phyloP scores from a whole-genome alignment of 2,329 filamentous ascomycete species.

The Phaeosphaeria sp. region DNA sequence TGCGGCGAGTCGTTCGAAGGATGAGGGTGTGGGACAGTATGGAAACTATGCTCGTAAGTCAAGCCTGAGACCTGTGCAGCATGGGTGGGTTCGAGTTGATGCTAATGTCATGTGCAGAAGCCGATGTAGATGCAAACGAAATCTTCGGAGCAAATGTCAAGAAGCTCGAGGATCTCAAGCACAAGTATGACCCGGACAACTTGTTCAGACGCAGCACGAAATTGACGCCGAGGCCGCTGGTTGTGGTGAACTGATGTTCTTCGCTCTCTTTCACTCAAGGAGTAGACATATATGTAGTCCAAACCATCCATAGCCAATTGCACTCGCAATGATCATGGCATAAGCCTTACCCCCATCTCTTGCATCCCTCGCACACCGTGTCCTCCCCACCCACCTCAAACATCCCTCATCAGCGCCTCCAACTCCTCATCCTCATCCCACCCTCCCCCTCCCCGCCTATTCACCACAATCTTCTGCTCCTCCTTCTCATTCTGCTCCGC shows the following conservation, averaged over 20 bases:
- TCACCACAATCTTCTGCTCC: slow-evolving; percentile 79
- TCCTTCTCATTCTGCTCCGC: slow-evolving; percentile 73
- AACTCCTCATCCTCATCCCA: slow-evolving; percentile 84
- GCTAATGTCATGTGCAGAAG: slow-evolving; percentile 12
- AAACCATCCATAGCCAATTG: not conserved
- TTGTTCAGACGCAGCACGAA: slow-evolving; percentile 38
- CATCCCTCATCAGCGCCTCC: slow-evolving; percentile 56
- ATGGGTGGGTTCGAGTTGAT: not conserved
- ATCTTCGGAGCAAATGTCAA: slow-evolving; percentile 44
- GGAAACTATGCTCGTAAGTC: slow-evolving; percentile 40
- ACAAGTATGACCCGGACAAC: slow-evolving; percentile 44
- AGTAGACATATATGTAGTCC: not conserved
- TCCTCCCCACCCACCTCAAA: too few species aligned
- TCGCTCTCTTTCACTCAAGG: not conserved
- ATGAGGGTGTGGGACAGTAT: slow-evolving; percentile 39
- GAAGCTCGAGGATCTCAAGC: slow-evolving; percentile 40
- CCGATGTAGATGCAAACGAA: slow-evolving; percentile 33
- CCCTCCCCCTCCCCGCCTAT: slow-evolving; percentile 75
- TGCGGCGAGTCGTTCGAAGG: slow-evolving; percentile 22
- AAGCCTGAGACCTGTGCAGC: not conserved
- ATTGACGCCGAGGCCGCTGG: slow-evolving; percentile 26
- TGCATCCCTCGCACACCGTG: not conserved
- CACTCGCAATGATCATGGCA: not conserved
- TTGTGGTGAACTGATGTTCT: slow-evolving; percentile 22
- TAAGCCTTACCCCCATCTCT: not conserved